Base-by-base conservation (phyloP, 164 flowering plant genomes). In the Houttuynia cordata region DNA sequence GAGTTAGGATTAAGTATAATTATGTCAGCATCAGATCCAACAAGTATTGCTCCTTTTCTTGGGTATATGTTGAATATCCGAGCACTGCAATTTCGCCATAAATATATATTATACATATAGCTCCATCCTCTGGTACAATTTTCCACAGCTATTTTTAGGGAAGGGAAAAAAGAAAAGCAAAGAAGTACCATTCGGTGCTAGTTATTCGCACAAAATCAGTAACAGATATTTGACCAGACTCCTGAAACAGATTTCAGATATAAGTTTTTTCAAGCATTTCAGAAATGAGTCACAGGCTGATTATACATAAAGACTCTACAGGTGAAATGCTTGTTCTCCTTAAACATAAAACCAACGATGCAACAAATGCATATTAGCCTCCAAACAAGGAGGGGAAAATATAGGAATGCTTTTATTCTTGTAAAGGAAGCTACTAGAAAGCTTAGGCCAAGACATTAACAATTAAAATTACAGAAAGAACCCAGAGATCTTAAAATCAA, bases 11-110 rank as follows among this genome's bases (percentile, higher is more conserved):
- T 85, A 68, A 93, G 72, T 62, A 93, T 79, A 47, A 90, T 90
- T 58, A 93, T 81, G 70, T 90, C 99, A 42, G 99, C 99, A 81
- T 93, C 99, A 58, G 99, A 88, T 62, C 99, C 99, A 58, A 74
- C 73, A 64, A 83, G 78, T 70, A 93, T 76, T 60, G 97, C 99
- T 68, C 99, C 97, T 74, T 93, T 93, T 66, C 82, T 83, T 20
- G 97, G 99, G 75, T 93, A 93, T 63, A 93, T 80, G 67, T 93
- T 93, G 81, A 93, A 93, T 60, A 88, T 79, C 62, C 70, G 84
- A 56, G 99, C 97, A 74, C 99, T 93, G 83, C 59, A 61, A 65
- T 19, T 61, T 47, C 24, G 15, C 8, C 17, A 45, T 8, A 45
- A 45, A 45, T 12, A 12, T 45, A 12, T 2, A 45, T 45, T 12